Conservation (phyloP, 106 monocot species). For the Dendrobium nobile region DNA sequence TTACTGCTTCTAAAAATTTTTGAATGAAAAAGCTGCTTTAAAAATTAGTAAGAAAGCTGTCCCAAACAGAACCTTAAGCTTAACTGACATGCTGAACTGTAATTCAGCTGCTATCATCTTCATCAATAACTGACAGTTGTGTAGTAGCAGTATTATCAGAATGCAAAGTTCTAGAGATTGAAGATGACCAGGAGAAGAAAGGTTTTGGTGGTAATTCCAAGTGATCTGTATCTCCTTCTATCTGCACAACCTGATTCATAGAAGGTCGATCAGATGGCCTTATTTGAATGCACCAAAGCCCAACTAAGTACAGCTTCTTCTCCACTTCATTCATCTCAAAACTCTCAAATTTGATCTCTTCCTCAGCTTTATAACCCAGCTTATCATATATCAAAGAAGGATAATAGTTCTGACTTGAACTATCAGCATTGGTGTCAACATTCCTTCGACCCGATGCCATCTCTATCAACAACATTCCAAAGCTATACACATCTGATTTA, state of each 20-base stretch:
- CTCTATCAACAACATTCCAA: slow-evolving; percentile 19
- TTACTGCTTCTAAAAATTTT: too few species aligned
- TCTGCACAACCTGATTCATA: slow-evolving; percentile 12
- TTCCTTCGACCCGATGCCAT: slow-evolving; percentile 17
- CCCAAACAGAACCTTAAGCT: too few species aligned
- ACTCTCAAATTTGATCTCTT: neutral
- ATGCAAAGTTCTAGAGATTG: neutral
- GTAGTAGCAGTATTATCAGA: neutral
- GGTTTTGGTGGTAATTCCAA: slow-evolving; percentile 16
- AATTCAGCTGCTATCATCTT: neutral
- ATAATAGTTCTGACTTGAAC: slow-evolving; percentile 13
- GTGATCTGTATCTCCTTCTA: neutral
- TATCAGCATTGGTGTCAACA: neutral
- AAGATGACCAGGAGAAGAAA: neutral
- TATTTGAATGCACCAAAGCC: slow-evolving; percentile 22
- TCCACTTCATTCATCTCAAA: slow-evolving; percentile 6
- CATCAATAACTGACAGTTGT: neutral
- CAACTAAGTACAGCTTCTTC: slow-evolving; percentile 15
- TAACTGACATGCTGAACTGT: neutral
- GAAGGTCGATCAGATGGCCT: slow-evolving; percentile 7
- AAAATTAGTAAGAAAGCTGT: too few species aligned
- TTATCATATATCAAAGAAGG: slow-evolving; percentile 18
- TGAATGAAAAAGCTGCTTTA: too few species aligned
- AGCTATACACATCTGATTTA: slow-evolving; percentile 17
- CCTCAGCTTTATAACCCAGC: neutral